phyloP scores from a whole-genome alignment of 2,329 filamentous ascomycete genomes.

The Juglanconis oblonga region DNA sequence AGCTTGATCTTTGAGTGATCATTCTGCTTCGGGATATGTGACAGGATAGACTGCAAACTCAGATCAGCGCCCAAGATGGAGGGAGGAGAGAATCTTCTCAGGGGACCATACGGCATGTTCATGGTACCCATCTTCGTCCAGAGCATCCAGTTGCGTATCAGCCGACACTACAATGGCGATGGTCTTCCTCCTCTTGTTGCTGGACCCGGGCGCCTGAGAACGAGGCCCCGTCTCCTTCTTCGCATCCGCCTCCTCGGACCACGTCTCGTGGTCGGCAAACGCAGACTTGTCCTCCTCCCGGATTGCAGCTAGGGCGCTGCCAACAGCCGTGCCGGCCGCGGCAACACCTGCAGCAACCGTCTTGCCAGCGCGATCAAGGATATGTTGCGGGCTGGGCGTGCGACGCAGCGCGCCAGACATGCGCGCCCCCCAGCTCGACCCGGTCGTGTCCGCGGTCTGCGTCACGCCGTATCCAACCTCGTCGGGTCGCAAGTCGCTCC shows the following conservation, averaged over 20 bases:
- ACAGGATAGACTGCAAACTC: conserved; percentile 69
- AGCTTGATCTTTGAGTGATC: conserved; percentile 73
- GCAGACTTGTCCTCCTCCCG: conserved; percentile 78
- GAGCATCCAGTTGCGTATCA: conserved; percentile 57
- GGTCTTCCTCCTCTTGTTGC: conserved; percentile 61
- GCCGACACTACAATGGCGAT: conserved; percentile 89
- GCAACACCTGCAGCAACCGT: conserved; percentile 78
- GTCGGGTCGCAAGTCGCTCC: conserved; percentile 34
- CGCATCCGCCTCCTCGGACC: conserved; percentile 85
- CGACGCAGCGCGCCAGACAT: conserved; percentile 79
- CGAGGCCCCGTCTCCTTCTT: conserved; percentile 46
- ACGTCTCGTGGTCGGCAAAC: conserved; percentile 82
- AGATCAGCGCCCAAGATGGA: conserved; percentile 1
- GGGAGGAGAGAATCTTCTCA: neutral
- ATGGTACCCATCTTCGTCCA: conserved; percentile 60
- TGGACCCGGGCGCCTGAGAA: conserved; percentile 31
- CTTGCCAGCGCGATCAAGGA: conserved; percentile 80
- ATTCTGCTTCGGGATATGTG: conserved; percentile 76
- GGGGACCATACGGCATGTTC: conserved; percentile 72
- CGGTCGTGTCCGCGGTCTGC: conserved; percentile 33
- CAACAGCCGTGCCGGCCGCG: conserved; percentile 77
- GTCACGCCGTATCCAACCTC: conserved; percentile 40
- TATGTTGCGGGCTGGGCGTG: conserved; percentile 83
- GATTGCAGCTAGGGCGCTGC: conserved; percentile 78
- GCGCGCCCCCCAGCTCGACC: conserved; percentile 66